These are phyloP conservation scores for Penicillium maclennaniae DNA, from an alignment of 495 filamentous ascomycete genomes.

Conservation along the genomic window DNA sequence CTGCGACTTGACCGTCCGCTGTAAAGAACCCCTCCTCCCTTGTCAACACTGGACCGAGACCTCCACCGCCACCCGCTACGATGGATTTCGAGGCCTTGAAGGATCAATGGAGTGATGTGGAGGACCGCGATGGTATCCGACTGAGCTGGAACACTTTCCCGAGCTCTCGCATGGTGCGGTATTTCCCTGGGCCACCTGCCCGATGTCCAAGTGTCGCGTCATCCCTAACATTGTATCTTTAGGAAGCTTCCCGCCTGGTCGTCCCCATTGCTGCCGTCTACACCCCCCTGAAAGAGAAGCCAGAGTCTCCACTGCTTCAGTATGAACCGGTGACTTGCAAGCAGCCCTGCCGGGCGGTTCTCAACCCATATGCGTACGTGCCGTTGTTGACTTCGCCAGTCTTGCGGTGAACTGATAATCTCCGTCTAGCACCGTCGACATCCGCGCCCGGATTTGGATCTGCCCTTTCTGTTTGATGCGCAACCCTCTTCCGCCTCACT, in stretches of 20 bases:
- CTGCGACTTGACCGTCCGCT: slow-evolving; percentile 15
- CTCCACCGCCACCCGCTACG: slow-evolving; percentile 30
- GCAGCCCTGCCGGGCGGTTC: slow-evolving; percentile 87
- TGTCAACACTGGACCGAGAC: slow-evolving; percentile 29
- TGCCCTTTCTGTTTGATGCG: slow-evolving; percentile 97
- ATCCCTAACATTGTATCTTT: slow-evolving; percentile 22
- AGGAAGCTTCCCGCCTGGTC: slow-evolving; percentile 96
- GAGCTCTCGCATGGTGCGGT: slow-evolving; percentile 87
- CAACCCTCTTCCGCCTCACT: slow-evolving; percentile 93
- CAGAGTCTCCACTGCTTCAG: slow-evolving; percentile 81
- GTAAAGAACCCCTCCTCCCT: slow-evolving; percentile 21
- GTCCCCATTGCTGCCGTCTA: slow-evolving; percentile 96
- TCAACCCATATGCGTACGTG: slow-evolving; percentile 92
- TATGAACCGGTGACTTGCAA: slow-evolving; percentile 99
- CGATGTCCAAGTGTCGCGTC: slow-evolving; percentile 12
- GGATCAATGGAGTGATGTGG: slow-evolving; percentile 95
- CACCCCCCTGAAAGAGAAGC: slow-evolving; percentile 94
- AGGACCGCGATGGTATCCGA: slow-evolving; percentile 94
- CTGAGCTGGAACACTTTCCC: slow-evolving; percentile 99
- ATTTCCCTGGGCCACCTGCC: slow-evolving; percentile 4
- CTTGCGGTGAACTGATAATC: slow-evolving; percentile 19
- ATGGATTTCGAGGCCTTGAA: slow-evolving; percentile 84
- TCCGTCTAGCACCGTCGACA: slow-evolving; percentile 77
- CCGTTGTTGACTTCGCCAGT: slow-evolving; percentile 4
- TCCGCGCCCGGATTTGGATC: slow-evolving; percentile 93